Percentiles rank a stretch among this genome's conserved stretches.
phyloP scores from a whole-genome alignment of 83 land plant species.

The Thuja plicata region DNA sequence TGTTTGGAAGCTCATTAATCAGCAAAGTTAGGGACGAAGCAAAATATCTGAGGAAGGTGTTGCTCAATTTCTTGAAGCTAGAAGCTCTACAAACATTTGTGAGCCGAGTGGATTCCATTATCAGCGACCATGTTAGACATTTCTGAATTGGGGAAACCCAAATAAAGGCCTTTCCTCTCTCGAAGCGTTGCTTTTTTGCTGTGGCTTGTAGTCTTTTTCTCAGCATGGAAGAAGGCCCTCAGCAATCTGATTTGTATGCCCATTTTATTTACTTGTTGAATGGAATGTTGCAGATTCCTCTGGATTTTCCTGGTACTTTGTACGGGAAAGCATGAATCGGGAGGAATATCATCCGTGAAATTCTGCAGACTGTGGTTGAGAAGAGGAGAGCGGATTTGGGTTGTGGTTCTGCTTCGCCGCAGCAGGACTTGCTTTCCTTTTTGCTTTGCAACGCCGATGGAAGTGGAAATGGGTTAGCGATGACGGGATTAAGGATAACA shows the following conservation, averaged over 20 bases:
- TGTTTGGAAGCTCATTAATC: constrained; percentile 28
- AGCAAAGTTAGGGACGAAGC: constrained; percentile 23
- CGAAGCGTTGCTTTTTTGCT: constrained; percentile 12
- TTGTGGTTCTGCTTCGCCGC: not conserved
- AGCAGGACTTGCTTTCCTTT: constrained; percentile 18
- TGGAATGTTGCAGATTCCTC: not conserved
- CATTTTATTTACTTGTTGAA: not conserved
- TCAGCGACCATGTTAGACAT: constrained; percentile 15
- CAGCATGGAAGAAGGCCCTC: not conserved
- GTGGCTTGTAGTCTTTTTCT: constrained; percentile 8
- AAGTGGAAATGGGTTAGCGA: not conserved
- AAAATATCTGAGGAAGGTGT: constrained; percentile 19
- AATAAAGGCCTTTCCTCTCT: constrained; percentile 12
- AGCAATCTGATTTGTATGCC: not conserved
- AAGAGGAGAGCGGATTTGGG: constrained; percentile 13
- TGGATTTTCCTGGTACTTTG: constrained; percentile 12
- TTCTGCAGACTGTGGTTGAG: not conserved
- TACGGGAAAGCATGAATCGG: not conserved
- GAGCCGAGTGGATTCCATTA: constrained; percentile 23
- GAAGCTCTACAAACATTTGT: constrained; percentile 35
- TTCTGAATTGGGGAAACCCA: not conserved
- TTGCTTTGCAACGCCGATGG: constrained; percentile 7
- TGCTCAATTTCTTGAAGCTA: constrained; percentile 40
- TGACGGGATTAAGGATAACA: constrained; percentile 17
- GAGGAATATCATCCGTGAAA: not conserved